Evolutionary conservation across 176 grass and related monocot species (phyloP), one percentile per base, ranked within the genome.

Genomic region (Oryza brachyantha): DNA sequence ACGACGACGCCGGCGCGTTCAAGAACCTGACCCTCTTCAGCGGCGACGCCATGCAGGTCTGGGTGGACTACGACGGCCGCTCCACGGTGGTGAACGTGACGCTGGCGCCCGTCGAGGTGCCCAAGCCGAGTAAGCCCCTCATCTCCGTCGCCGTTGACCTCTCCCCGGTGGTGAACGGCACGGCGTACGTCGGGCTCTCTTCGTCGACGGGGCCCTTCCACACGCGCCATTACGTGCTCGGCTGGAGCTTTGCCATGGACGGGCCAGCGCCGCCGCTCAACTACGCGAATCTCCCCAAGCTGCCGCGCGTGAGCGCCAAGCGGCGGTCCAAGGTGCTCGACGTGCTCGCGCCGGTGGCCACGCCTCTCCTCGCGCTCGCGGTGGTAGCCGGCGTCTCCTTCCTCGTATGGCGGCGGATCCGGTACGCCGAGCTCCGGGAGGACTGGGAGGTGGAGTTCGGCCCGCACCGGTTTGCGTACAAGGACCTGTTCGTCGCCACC

Each of bases 171-270:
- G 29, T 88, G 48, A 83, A 1, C 50, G 61, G 31, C 22, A 52
- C 61, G 38, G 74, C 80, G 61, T 88, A 50, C 61, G 75, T 78
- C 2, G 80, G 86, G 5, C 48, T 88, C 60, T 88, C 86, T 24
- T 83, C 86, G 61, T 88, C 80, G 38, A 88, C 86, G 7, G 86
- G 86, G 1, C 75, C 80, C 16, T 88, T 67, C 68, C 68, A 19
- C 29, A 88, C 84, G 68, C 75, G 83, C 59, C 90, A 97, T 57
- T 97, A 85, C 37, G 78, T 93, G 19, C 85, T 97, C 7, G 93
- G 90, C 28, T 93, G 90, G 93, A 97, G 93, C 80, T 97, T 93
- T 3, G 89, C 75, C 25, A 27, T 97, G 57, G 82, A 82, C 63
- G 90, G 72, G 9, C 36, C 68, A 7, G 86, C 74, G 37, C 86